Evolutionary conservation across 176 grass and related monocot species (phyloP), one percentile per base, ranked within the genome.

Genomic region (Saccharum spontaneum): DNA sequence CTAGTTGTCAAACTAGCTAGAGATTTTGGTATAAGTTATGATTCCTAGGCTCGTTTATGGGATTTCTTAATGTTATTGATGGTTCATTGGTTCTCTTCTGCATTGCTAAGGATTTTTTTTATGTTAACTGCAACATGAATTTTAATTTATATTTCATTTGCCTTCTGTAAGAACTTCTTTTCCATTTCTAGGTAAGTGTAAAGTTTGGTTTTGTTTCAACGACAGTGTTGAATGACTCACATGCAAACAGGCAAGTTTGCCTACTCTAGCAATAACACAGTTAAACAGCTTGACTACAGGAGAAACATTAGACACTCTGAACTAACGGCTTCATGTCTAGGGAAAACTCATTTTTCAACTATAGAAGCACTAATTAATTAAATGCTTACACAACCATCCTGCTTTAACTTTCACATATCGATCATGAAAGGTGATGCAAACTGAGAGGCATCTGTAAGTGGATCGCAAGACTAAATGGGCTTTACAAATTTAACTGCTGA

Each of bases 381-480:
- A 89, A 68, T 85, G 8, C 52, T 41, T 77, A 68, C 70, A 52
- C 17, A 16, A 46, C n/a, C 34, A 48, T 60, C 20, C 44, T 80
- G 13, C 31, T 85, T 57, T 68, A 24, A 61, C 14, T 60, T 76
- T 28, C 49, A 33, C 52, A 77, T 63, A 54, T 43, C 28, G 28
- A 28, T 28, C 82, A 36, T 75, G 23, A 65, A 67, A 61, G 60
- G 43, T 84, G 22, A 59, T 40, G 60, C 8, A 1, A 69, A 67
- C 14, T 79, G 68, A 60, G 41, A 43, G 6, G 6, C 59, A 1
- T 30, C 76, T 28, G 39, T 16, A 9, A 22, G 20, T 69, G 62
- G 43, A 23, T 4, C 38, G 4, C 9, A 8, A 70, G 23, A 57
- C 13, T 59, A 37, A 79, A 69, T 80, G 82, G 82, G 69, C 60